Percentiles rank a stretch among this genome's conserved stretches.
Evolutionary conservation across 1,139 yeast genomes (phyloP).

Genomic region (Pichia norvegensis): DNA sequence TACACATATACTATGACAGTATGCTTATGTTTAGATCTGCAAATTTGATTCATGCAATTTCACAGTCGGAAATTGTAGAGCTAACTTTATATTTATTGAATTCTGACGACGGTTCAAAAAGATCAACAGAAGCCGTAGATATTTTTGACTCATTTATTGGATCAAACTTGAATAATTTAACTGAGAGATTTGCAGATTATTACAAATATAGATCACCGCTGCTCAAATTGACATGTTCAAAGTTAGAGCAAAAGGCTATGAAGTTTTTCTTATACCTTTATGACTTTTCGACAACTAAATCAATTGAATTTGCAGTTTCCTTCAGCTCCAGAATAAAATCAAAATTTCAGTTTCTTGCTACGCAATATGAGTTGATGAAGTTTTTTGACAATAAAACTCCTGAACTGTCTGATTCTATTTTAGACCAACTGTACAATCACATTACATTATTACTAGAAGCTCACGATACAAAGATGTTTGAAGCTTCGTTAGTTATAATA

Average conservation of each 20-base stretch:
- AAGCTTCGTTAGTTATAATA: slow-evolving; percentile 11
- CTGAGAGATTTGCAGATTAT: background rate
- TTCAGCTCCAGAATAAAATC: slow-evolving; percentile 6
- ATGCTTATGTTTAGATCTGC: background rate
- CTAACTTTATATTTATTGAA: background rate
- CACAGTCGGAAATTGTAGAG: background rate
- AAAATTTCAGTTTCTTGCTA: slow-evolving; percentile 7
- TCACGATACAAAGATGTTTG: slow-evolving; percentile 16
- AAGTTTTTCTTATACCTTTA: background rate
- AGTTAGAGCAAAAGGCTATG: background rate
- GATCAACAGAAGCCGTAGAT: background rate
- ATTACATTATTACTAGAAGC: slow-evolving; percentile 11
- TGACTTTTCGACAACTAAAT: background rate
- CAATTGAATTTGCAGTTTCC: background rate
- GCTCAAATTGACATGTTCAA: background rate
- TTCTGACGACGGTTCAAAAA: background rate
- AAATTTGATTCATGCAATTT: background rate
- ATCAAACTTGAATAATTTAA: background rate
- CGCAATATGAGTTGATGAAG: slow-evolving; percentile 6
- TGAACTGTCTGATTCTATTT: background rate
- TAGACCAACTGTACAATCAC: slow-evolving; percentile 6
- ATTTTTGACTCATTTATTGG: background rate
- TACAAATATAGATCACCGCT: background rate
- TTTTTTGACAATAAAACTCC: background rate
- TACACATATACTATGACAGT: background rate